Percentiles rank a stretch among this genome's conserved stretches.
These are phyloP conservation scores for Closterium sp. DNA, from an alignment of 139 green algal genomes.

Conservation along the genomic window DNA sequence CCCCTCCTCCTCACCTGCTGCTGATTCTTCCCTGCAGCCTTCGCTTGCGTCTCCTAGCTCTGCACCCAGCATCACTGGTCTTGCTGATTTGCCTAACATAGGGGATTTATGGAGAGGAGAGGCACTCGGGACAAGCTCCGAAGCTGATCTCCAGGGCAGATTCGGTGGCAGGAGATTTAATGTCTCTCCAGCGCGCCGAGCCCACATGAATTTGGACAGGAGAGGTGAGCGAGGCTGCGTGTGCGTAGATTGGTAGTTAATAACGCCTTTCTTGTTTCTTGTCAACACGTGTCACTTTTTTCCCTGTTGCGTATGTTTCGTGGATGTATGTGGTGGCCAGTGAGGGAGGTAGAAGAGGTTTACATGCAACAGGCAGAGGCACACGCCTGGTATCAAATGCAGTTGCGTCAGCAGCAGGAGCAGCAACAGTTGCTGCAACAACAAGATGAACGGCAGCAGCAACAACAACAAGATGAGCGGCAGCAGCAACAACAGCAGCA, in stretches of 20 bases:
- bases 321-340: background rate
- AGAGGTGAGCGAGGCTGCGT: background rate
- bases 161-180: background rate
- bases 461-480: too few species aligned
- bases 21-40: too few species aligned
- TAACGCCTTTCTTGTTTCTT: background rate
- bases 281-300: background rate
- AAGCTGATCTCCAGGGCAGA: background rate
- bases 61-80: too few species aligned
- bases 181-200: background rate
- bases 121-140: background rate
- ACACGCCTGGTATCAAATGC: background rate
- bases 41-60: too few species aligned
- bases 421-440: background rate
- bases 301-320: background rate
- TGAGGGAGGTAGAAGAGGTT: background rate
- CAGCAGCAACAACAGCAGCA: too few species aligned
- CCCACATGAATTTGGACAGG: background rate
- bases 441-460: too few species aligned
- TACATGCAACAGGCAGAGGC: background rate
- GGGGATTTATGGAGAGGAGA: background rate
- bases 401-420: background rate
- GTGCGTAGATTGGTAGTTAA: background rate
- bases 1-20: too few species aligned
- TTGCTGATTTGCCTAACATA: background rate